Evolutionary conservation across 2,329 filamentous ascomycete genomes (phyloP), one percentile per base, ranked within the genome.

Genomic region (Hortaea sp.): DNA sequence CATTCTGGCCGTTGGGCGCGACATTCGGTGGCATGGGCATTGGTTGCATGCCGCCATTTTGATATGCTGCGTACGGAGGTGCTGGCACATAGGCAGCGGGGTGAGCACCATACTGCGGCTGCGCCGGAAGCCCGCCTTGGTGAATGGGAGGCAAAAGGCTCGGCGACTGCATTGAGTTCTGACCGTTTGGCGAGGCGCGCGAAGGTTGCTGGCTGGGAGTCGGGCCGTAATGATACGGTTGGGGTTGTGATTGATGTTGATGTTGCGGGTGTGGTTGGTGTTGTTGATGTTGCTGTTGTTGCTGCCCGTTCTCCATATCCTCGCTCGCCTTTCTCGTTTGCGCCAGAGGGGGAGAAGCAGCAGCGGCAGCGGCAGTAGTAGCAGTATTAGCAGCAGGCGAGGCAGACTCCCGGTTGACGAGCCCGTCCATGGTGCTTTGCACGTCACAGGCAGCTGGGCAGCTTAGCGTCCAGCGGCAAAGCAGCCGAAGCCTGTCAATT

Each of bases 71-170:
- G 51, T 45, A 53, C 48, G 29, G 51, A 47, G 10, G 51, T 29
- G 28, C 44, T 41, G 48, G 42, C 42, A 47, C 37, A 41, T 53
- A 46, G 51, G 57, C 53, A 41, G 55, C 53, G 39, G 50, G 54
- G 41, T 50, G 52, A 51, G 49, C 48, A 43, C 44, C 47, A 50
- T 57, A 54, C 42, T 56, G 54, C 42, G 50, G 54, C 43, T 50
- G 52, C 52, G 49, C 48, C 47, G 55, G 53, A 51, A 56, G 52
- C 48, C 20, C 50, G 46, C 44, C 54, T 42, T 57, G 55, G 46
- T 57, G 53, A 42, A 61, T 58, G 12, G 56, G 54, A 31, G 45
- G 48, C 41, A 45, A 10, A 37, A 35, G 47, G 37, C 13, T 39
- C 13, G 37, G 34, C 32, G 43, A 43, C 48, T 45, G 48, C 49